A percentile compares a stretch with the other conserved stretches of the same genome.
These are phyloP conservation scores for Solanum hybrid DNA, from an alignment of 305 asterid genomes.

Conservation along the genomic window DNA sequence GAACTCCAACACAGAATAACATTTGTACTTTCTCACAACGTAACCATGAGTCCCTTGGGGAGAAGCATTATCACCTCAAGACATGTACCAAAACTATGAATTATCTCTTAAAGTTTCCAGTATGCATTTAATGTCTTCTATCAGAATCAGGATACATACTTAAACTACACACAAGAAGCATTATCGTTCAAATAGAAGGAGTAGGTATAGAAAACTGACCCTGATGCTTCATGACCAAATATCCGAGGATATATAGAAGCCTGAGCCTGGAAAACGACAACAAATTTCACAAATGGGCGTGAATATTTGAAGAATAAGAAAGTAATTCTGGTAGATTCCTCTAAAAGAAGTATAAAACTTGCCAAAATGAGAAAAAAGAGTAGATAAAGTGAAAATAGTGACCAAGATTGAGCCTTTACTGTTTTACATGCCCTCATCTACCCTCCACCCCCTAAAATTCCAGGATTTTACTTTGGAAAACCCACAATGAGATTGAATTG, in stretches of 20 bases:
- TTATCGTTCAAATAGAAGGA: neutral
- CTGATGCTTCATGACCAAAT: conserved; percentile 98
- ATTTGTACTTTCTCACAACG: neutral
- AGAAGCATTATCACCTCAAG: neutral
- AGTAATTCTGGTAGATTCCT: neutral
- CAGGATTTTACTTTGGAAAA: neutral
- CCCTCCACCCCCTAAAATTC: neutral
- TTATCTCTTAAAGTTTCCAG: neutral
- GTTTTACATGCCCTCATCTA: neutral
- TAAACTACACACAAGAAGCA: neutral
- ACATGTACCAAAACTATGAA: neutral
- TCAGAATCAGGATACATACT: neutral
- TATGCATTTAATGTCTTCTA: neutral
- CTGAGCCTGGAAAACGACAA: conserved; percentile 48
- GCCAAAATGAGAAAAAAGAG: neutral
- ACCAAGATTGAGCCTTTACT: neutral
- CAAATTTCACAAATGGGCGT: neutral
- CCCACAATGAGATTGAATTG: neutral
- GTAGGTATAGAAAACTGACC: conserved; percentile 37
- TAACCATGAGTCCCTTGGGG: neutral
- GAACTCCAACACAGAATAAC: neutral
- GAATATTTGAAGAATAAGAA: neutral
- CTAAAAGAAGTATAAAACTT: neutral
- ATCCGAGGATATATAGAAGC: conserved; percentile 70
- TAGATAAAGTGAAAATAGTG: neutral